Evolutionary conservation across 1,284 basidiomycete species (phyloP).

Genomic region (Boletellus deceptivus): DNA sequence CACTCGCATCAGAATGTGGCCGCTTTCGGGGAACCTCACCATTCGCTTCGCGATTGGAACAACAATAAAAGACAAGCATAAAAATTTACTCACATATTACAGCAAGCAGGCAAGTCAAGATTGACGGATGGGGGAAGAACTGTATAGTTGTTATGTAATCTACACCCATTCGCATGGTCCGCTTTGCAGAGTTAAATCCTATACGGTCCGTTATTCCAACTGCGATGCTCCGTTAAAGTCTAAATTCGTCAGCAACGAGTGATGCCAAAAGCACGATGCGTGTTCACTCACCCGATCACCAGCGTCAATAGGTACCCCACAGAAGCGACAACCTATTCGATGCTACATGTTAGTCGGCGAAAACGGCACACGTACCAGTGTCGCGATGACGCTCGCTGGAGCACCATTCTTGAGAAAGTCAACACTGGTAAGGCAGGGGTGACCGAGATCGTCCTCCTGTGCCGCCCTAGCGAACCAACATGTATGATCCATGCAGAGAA

Average conservation of each 20-base stretch:
- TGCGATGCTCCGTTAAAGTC: no score
- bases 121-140: no score
- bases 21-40: no score
- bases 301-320: constrained; percentile 25
- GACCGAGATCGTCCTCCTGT: constrained; percentile 94
- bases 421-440: constrained; percentile 78
- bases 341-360: background rate
- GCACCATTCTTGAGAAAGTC: constrained; percentile 96
- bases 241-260: background rate
- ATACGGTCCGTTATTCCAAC: no score
- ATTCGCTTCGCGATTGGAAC: no score
- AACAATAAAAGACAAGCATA: no score
- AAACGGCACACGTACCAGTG: constrained; percentile 53
- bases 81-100: no score
- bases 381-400: constrained; percentile 86
- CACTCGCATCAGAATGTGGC: no score
- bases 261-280: background rate
- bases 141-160: no score
- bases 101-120: no score
- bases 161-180: no score
- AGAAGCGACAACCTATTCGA: constrained; percentile 19
- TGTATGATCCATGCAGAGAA: background rate
- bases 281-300: constrained; percentile 16
- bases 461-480: constrained; percentile 60
- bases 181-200: no score